A percentile compares a stretch with the other conserved stretches of the same genome.
These are phyloP conservation scores for Trichomonascaceae sp. DNA, from an alignment of 1,139 yeast genomes.

Conservation along the genomic window DNA sequence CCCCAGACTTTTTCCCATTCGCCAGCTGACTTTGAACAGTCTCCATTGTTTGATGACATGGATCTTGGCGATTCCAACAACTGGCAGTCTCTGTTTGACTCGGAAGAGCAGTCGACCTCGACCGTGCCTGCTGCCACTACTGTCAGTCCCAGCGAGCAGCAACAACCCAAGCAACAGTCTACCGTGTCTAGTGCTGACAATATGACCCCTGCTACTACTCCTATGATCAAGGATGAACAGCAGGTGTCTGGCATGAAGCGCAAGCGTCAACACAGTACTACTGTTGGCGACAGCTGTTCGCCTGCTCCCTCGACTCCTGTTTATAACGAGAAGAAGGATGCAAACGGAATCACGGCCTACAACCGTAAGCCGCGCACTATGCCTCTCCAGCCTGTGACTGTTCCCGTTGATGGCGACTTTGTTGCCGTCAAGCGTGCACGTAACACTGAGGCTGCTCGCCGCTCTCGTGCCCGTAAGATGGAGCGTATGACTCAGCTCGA, in stretches of 20 bases:
- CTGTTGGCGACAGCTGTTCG: conserved; percentile 3
- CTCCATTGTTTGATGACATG: conserved; percentile 24
- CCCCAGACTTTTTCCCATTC: conserved; percentile 9
- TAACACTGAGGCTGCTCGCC: conserved; percentile 95
- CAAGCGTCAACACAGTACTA: conserved; percentile 7
- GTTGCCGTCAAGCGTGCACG: conserved; percentile 71
- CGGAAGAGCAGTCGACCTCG: conserved; percentile 5
- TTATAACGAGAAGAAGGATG: conserved; percentile 22
- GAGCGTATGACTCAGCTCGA: conserved; percentile 86
- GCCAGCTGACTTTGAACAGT: conserved; percentile 18
- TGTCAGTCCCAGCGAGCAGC: conserved; percentile 1
- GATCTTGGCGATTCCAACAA: conserved; percentile 19
- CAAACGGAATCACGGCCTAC: conserved; percentile 27
- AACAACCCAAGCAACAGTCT: no score
- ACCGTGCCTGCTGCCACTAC: conserved; percentile 2
- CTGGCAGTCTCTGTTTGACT: conserved; percentile 24
- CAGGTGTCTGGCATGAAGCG: conserved; percentile 1
- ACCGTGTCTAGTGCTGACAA: neutral
- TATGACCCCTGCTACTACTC: conserved; percentile 1
- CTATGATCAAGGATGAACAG: conserved; percentile 3
- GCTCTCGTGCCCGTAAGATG: conserved; percentile 91
- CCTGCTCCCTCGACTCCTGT: conserved; percentile 5
- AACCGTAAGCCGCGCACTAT: conserved; percentile 28
- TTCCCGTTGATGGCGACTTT: conserved; percentile 46
- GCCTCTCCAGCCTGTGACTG: conserved; percentile 50